Base-by-base conservation (phyloP, 2,329 filamentous ascomycete genomes). In the Aspergillus awamori region DNA sequence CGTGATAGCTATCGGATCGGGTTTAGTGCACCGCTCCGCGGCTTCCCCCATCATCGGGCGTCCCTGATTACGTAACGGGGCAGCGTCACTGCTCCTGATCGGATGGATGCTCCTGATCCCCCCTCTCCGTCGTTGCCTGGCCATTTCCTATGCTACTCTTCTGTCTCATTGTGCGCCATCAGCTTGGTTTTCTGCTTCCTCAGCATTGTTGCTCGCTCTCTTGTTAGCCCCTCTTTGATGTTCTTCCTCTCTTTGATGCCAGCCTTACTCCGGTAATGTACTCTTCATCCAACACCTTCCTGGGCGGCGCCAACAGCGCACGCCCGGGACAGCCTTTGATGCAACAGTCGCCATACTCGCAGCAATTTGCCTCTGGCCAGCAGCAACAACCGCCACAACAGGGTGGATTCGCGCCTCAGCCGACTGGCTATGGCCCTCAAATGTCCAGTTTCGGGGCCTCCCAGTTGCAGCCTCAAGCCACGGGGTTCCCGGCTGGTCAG, bases 281-380 rank as follows among this genome's bases (percentile, higher is more conserved):
- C 81, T 95, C 92, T 68, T 92, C 89, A 76, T 91, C 92, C 68
- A 96, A 91, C 82, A 89, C 91, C 66, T 97, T 89, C 78, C 81
- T 96, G 72, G 92, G 92, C 78, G 90, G 88, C 80, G 86, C 84
- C 77, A 92, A 89, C 75, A 89, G 84, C 82, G 86, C 89, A 76
- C 90, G 88, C 63, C 90, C 90, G 53, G 87, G 87, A 57, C 85
- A 86, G 66, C 83, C 78, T 67, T 82, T 79, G 72, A 79, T 81
- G 59, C 81, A 85, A 72, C 87, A 86, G 66, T 70, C 79, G 63
- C 70, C 76, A 68, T 77, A 74, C 65, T 72, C 71, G 58, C 71
- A 75, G 72, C 71, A 75, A 72, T 77, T 76, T 67, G 70, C 71
- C 24, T 75, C 76, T 57, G 71, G 72, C 41, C 77, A 79, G 63